phyloP scores from a whole-genome alignment of 169 alveolate species.

The Eimeria tenella region DNA sequence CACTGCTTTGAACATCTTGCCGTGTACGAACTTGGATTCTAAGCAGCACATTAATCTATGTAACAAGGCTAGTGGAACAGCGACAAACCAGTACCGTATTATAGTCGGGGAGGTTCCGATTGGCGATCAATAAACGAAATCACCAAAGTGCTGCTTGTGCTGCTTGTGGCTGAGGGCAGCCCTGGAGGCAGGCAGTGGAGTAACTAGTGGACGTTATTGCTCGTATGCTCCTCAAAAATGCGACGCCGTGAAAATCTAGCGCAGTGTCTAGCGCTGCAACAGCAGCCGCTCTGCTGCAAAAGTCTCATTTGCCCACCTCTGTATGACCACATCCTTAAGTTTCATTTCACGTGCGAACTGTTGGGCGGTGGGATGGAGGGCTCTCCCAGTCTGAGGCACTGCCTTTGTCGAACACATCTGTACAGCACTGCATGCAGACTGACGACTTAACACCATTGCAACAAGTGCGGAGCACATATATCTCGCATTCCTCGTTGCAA shows the following conservation, averaged over 20 bases:
- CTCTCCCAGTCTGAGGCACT: not conserved
- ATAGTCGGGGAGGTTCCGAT: not conserved
- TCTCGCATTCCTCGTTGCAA: not conserved
- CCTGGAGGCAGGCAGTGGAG: not conserved
- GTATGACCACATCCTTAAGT: not conserved
- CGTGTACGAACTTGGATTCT: too few relatives aligned
- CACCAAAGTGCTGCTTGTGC: not conserved
- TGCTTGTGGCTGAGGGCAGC: not conserved
- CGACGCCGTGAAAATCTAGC: not conserved
- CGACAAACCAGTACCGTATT: too few relatives aligned
- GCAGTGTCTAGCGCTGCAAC: slow-evolving; percentile 13
- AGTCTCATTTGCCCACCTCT: slow-evolving; percentile 21
- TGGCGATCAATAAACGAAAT: not conserved
- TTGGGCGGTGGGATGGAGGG: not conserved
- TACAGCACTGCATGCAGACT: not conserved
- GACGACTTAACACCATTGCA: slow-evolving; percentile 16
- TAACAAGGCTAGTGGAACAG: too few relatives aligned
- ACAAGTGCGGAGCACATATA: not conserved
- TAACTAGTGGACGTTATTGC: not conserved
- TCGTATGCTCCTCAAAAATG: not conserved
- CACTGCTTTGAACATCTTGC: too few relatives aligned
- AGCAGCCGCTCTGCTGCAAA: slow-evolving; percentile 11
- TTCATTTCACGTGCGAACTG: not conserved
- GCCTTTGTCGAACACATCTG: not conserved
- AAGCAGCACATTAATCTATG: too few relatives aligned